phyloP scores from a whole-genome alignment of 1,139 yeast species.

The Lodderomyces margitis region DNA sequence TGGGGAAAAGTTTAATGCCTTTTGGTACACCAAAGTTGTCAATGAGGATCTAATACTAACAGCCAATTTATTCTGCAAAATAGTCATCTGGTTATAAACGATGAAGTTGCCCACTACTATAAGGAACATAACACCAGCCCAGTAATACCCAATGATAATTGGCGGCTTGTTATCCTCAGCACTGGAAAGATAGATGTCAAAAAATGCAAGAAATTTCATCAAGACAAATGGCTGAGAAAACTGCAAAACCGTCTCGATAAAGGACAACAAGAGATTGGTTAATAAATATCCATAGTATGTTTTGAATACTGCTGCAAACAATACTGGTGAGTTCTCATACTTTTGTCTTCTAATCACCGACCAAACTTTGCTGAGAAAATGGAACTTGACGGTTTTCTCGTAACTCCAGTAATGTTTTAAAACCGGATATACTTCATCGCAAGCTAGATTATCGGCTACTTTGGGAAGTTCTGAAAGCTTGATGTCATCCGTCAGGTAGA shows the following conservation, averaged over 20 bases:
- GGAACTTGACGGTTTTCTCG: constrained; percentile 9
- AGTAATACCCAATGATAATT: constrained; percentile 27
- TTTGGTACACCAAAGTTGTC: constrained; percentile 30
- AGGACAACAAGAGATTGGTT: constrained; percentile 16
- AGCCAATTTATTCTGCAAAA: constrained; percentile 19
- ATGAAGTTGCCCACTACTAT: constrained; percentile 25
- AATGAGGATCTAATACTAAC: constrained; percentile 23
- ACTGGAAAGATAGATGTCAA: constrained; percentile 16
- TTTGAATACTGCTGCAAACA: constrained; percentile 9
- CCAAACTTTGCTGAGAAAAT: constrained; percentile 10
- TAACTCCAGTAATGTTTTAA: constrained; percentile 12
- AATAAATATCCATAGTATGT: constrained; percentile 11
- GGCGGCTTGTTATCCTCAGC: constrained; percentile 19
- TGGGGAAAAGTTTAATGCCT: constrained; percentile 36
- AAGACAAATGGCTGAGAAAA: constrained; percentile 33
- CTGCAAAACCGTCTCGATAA: constrained; percentile 20
- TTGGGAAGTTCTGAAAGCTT: constrained; percentile 22
- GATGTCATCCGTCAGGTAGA: constrained; percentile 21
- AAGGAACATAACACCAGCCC: constrained; percentile 27
- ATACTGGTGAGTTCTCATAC: constrained; percentile 11
- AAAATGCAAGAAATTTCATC: constrained; percentile 30
- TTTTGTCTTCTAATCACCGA: constrained; percentile 9
- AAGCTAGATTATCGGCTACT: constrained; percentile 13
- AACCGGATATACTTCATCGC: constrained; percentile 11
- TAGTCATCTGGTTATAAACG: constrained; percentile 24